These are phyloP conservation scores for Podochytrium sp. DNA, from an alignment of 192 early-diverging fungal genomes.

Conservation along the genomic window DNA sequence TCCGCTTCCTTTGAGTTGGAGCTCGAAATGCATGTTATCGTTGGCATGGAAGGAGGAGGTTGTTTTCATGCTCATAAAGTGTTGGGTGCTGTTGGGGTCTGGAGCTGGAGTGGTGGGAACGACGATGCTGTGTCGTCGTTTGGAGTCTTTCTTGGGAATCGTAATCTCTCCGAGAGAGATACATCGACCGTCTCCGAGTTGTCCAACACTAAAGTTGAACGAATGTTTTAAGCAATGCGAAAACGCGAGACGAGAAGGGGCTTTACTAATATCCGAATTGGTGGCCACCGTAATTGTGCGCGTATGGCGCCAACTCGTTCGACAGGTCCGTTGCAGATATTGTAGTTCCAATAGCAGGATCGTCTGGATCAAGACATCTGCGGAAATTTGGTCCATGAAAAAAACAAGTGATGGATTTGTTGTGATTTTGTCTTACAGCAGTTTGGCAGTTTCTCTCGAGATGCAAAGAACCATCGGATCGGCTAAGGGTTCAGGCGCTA, in stretches of 20 bases:
- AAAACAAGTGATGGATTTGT: too few species aligned
- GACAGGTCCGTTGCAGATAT: slow-evolving; percentile 1
- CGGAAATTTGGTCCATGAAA: too few species aligned
- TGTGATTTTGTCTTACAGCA: too few species aligned
- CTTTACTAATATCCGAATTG: slow-evolving; percentile 52
- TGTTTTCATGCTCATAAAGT: slow-evolving; percentile 45
- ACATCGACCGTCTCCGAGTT: slow-evolving; percentile 88
- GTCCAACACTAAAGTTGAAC: slow-evolving; percentile 15
- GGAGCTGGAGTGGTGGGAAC: not conserved
- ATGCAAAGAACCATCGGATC: slow-evolving; percentile 6
- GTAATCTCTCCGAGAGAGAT: slow-evolving; percentile 73
- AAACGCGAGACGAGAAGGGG: not conserved
- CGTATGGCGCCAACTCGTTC: slow-evolving; percentile 33
- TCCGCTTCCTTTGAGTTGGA: slow-evolving; percentile 87
- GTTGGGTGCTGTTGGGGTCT: not conserved
- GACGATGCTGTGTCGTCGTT: not conserved
- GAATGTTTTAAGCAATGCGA: not conserved
- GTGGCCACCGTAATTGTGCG: slow-evolving; percentile 53
- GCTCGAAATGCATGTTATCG: slow-evolving; percentile 45
- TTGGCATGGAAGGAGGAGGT: not conserved
- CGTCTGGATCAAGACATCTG: slow-evolving; percentile 8
- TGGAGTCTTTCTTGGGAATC: not conserved
- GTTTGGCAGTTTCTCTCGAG: not conserved
- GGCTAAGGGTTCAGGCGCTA: slow-evolving; percentile 15
- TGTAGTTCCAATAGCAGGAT: not conserved